A percentile compares a stretch with the other conserved stretches of the same genome.
Conservation (phyloP, 1,284 basidiomycete genomes). For the Apiotrichum veenhuisii region DNA sequence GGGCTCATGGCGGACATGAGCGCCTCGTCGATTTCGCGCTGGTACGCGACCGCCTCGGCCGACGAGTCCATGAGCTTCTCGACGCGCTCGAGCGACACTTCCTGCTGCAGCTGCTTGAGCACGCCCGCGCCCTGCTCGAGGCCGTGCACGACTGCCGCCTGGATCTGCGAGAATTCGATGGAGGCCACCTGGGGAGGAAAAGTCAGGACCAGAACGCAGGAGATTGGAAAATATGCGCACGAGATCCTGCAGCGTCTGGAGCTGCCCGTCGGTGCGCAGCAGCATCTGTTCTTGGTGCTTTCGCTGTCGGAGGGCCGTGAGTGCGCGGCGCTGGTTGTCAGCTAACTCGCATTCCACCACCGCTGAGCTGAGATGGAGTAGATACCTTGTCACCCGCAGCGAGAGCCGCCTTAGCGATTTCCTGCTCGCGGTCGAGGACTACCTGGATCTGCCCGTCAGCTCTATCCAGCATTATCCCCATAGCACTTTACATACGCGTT, state of each 20-base stretch:
- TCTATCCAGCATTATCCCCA: no score
- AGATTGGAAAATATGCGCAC: constrained; percentile 54
- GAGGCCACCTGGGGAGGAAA: constrained; percentile 72
- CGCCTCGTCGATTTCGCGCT: constrained; percentile 88
- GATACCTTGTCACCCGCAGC: constrained; percentile 72
- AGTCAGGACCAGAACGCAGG: background rate
- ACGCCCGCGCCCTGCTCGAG: constrained; percentile 90
- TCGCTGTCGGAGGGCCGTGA: constrained; percentile 76
- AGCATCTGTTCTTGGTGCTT: constrained; percentile 92
- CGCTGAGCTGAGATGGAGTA: background rate
- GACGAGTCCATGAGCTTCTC: constrained; percentile 90
- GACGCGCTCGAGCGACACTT: constrained; percentile 88
- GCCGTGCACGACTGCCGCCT: constrained; percentile 87
- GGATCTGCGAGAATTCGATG: constrained; percentile 93
- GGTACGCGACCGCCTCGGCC: constrained; percentile 85
- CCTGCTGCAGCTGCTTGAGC: constrained; percentile 86
- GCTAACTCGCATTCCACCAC: background rate
- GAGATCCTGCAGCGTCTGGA: constrained; percentile 84
- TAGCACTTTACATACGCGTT: constrained; percentile 60
- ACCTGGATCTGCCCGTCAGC: constrained; percentile 66
- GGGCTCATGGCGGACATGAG: constrained; percentile 73
- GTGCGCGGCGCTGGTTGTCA: constrained; percentile 58
- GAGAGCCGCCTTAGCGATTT: constrained; percentile 80
- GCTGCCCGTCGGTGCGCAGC: constrained; percentile 80
- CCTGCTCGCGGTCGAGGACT: constrained; percentile 80